Conservation (phyloP, 176 grass and related monocot genomes). For the Stipa capillata region DNA sequence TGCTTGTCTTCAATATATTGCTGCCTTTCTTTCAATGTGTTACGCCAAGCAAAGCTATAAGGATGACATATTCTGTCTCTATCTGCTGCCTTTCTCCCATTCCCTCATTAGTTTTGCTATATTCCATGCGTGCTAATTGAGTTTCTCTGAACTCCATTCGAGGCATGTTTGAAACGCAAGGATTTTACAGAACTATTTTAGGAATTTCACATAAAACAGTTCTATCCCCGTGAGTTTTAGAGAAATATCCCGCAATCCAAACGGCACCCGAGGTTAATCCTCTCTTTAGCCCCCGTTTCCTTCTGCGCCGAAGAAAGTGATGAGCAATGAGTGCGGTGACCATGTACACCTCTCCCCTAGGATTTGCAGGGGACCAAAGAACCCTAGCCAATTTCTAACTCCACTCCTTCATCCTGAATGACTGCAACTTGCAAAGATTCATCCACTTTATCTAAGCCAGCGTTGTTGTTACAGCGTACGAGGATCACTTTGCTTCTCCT, state of each 20-base stretch:
- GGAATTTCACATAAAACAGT: too few relatives aligned
- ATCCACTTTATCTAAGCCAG: not conserved
- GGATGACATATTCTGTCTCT: not conserved
- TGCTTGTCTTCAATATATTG: not conserved
- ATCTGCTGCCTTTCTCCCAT: not conserved
- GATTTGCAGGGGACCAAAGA: slow-evolving; percentile 36
- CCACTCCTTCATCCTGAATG: slow-evolving; percentile 15
- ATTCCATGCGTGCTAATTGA: not conserved
- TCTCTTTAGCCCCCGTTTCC: not conserved
- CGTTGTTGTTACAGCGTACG: slow-evolving; percentile 7
- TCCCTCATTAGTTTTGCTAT: not conserved
- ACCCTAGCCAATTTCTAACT: slow-evolving; percentile 13
- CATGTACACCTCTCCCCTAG: slow-evolving; percentile 2
- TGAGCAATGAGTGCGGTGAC: not conserved
- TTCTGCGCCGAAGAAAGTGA: slow-evolving; percentile 1
- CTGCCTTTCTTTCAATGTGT: not conserved
- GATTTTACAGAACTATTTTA: not conserved
- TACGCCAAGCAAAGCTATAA: not conserved
- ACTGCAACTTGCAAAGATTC: not conserved
- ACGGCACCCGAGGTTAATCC: not conserved
- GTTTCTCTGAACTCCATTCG: not conserved
- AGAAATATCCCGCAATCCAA: not conserved
- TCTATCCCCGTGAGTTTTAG: too few relatives aligned
- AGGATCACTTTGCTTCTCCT: not conserved
- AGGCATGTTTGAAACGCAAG: not conserved